Conservation (phyloP, 2,329 filamentous ascomycete genomes). For the Scedosporium dehoogii region DNA sequence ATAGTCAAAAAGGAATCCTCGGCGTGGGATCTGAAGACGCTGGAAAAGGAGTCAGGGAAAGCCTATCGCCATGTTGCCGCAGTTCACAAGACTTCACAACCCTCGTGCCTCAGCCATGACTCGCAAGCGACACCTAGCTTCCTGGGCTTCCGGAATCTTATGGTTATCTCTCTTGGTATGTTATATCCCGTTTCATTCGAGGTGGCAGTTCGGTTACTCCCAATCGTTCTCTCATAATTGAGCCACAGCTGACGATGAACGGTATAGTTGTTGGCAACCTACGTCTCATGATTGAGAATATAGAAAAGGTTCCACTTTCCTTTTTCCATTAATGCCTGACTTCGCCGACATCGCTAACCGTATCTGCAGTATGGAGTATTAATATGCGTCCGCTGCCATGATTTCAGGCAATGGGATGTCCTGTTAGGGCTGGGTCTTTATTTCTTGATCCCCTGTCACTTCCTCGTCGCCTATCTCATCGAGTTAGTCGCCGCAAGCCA, state of each 20-base stretch:
- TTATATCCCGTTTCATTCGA: background rate
- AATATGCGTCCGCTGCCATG: slow-evolving; percentile 83
- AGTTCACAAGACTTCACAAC: slow-evolving; percentile 61
- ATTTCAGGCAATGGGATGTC: slow-evolving; percentile 72
- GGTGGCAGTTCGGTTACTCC: background rate
- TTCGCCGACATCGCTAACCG: background rate
- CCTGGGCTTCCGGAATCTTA: slow-evolving; percentile 87
- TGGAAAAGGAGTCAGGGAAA: slow-evolving; percentile 17
- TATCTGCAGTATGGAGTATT: slow-evolving; percentile 75
- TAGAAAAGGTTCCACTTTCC: slow-evolving; percentile 60
- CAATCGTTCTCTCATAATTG: background rate
- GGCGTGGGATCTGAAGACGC: background rate
- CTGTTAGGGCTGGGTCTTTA: slow-evolving; percentile 69
- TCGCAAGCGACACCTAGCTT: slow-evolving; percentile 68
- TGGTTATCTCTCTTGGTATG: slow-evolving; percentile 81
- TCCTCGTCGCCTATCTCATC: slow-evolving; percentile 83
- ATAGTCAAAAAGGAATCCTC: background rate
- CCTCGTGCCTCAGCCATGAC: slow-evolving; percentile 82
- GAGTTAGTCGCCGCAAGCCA: slow-evolving; percentile 74
- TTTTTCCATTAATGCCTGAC: background rate
- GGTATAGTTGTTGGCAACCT: slow-evolving; percentile 77
- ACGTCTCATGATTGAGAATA: slow-evolving; percentile 91
- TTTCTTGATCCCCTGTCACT: slow-evolving; percentile 78
- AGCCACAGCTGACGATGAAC: background rate
- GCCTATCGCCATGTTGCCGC: slow-evolving; percentile 92